Evolutionary conservation across 768 basidiomycete species (phyloP), one percentile per base, ranked within the genome.

Genomic region (Sporobolomyces roseus): DNA sequence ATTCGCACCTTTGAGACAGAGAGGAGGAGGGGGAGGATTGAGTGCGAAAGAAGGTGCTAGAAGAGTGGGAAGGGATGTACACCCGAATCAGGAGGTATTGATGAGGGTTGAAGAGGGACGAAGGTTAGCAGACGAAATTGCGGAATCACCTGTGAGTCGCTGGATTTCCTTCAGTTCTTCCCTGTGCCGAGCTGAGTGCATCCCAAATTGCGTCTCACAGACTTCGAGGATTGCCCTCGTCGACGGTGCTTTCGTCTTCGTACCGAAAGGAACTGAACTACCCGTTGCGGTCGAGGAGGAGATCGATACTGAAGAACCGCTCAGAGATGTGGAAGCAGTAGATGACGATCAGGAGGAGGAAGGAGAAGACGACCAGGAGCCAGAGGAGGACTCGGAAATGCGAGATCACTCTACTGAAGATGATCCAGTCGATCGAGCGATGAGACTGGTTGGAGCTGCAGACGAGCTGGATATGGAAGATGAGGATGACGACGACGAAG

Each of bases 51-150:
- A 51, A 9, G 46, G 61, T 59, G 63, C 65, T 64, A n/a, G 53
- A 35, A 32, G 55, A 32, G 71, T 72, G 2, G 59, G 61, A 1
- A 50, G 54, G 2, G 77, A 78, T 10, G 84, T 85, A 1, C 88
- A 98, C 80, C 96, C 96, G 12, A 98, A 99, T 74, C 93, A 90
- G 66, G 92, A 94, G 81, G 90, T 93, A 74, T 80, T 99, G 49
- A 93, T 97, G 91, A 83, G 96, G 72, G 89, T 99, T 65, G 83
- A 85, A 52, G 94, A 96, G 79, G 80, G 96, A 48, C 81, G 93
- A 53, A 79, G 83, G 19, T 91, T 96, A 75, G 88, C 87, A 1
- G 82, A 80, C 70, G 78, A 80, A 8, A 77, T 94, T 29, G 83
- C 83, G 30, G 81, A 82, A 63, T 79, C 83, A 63, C 83, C 86